Percentiles rank a stretch among this genome's conserved stretches.
Evolutionary conservation across 805 yeast genomes (phyloP).

Genomic region (Candida jianshihensis): DNA sequence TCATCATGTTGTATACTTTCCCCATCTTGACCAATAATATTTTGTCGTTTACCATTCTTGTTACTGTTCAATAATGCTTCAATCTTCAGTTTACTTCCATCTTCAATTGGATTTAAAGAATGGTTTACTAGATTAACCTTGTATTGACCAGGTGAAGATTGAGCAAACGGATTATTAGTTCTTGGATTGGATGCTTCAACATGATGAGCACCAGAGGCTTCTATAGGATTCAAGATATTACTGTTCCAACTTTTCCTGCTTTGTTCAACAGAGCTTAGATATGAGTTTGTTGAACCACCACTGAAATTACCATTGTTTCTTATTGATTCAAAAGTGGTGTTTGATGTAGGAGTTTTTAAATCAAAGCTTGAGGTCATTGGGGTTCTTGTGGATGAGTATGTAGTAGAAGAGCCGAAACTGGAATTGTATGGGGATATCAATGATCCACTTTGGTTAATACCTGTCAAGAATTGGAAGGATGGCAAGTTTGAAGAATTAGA

Average conservation of each 20-base stretch:
- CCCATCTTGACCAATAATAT: not conserved
- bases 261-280: not conserved
- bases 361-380: slow-evolving; percentile 9
- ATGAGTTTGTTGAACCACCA: not conserved
- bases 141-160: too few species aligned
- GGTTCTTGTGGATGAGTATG: slow-evolving; percentile 9
- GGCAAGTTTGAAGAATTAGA: slow-evolving; percentile 5
- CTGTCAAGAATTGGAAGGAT: slow-evolving; percentile 12
- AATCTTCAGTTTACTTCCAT: slow-evolving; percentile 13
- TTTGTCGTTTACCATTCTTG: slow-evolving; percentile 1
- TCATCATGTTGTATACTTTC: not conserved
- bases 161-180: too few species aligned
- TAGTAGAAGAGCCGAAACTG: slow-evolving; percentile 6
- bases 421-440: slow-evolving; percentile 16
- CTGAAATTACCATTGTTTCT: not conserved
- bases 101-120: slow-evolving; percentile 1
- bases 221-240: slow-evolving; percentile 9
- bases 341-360: slow-evolving; percentile 9
- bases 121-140: not conserved
- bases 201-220: not conserved
- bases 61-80: slow-evolving; percentile 14
- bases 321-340: not conserved
- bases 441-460: slow-evolving; percentile 4
- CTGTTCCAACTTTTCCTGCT: slow-evolving; percentile 14
- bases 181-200: too few species aligned